Percentiles rank a stretch among this genome's conserved stretches.
phyloP scores from a whole-genome alignment of 2,329 filamentous ascomycete species.

The Ilyonectria mors-panacis region DNA sequence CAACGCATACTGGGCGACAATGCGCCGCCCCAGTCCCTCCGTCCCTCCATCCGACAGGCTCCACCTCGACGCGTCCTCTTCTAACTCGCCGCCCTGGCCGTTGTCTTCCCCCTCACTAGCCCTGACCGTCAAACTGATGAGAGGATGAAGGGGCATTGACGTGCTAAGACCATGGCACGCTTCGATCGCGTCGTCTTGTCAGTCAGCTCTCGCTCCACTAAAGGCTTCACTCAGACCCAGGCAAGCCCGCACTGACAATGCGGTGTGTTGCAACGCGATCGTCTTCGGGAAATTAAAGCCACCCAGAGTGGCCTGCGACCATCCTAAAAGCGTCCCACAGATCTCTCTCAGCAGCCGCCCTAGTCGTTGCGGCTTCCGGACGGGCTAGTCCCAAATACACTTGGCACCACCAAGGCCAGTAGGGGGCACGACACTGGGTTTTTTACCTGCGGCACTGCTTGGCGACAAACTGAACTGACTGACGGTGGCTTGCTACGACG shows the following conservation, averaged over 20 bases:
- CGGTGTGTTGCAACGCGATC: slow-evolving; percentile 42
- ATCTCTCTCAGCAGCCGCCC: slow-evolving; percentile 38
- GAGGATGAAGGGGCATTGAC: slow-evolving; percentile 23
- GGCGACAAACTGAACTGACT: not conserved
- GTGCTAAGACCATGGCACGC: slow-evolving; percentile 18
- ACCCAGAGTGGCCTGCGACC: slow-evolving; percentile 34
- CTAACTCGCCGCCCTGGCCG: slow-evolving; percentile 19
- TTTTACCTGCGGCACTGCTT: slow-evolving; percentile 21
- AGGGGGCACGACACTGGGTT: slow-evolving; percentile 4
- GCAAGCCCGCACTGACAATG: slow-evolving; percentile 22
- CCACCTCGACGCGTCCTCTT: slow-evolving; percentile 22
- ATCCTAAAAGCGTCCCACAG: slow-evolving; percentile 35
- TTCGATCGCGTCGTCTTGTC: not conserved
- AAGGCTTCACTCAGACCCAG: slow-evolving; percentile 25
- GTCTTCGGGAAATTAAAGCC: slow-evolving; percentile 39
- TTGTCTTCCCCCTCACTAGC: slow-evolving; percentile 10
- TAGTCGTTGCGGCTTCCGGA: slow-evolving; percentile 35
- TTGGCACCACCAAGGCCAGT: slow-evolving; percentile 23
- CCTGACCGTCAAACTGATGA: slow-evolving; percentile 28
- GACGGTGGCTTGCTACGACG: slow-evolving; percentile 13
- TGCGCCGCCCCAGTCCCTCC: slow-evolving; percentile 7
- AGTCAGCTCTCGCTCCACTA: slow-evolving; percentile 18
- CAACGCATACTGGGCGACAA: slow-evolving; percentile 10
- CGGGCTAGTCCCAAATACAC: slow-evolving; percentile 28
- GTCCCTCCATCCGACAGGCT: slow-evolving; percentile 9